Evolutionary conservation across 305 asterid genomes (phyloP).

Genomic region (Plantago coronopus): DNA sequence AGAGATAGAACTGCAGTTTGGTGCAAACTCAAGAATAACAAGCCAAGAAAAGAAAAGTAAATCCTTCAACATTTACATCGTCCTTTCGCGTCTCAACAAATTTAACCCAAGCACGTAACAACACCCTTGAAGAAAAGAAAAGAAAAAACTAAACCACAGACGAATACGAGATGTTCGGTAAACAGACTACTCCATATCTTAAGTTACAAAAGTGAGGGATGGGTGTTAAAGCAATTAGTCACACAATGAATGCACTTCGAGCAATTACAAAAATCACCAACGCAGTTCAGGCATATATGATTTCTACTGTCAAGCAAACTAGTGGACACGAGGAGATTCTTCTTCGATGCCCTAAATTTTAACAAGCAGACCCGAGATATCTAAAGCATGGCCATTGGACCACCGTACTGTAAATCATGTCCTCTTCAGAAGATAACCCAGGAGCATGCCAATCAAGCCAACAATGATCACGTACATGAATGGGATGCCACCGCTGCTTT

Average conservation of each 20-base stretch:
- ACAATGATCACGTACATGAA: conserved; percentile 49
- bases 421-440: conserved; percentile 63
- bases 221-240: conserved; percentile 40
- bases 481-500: conserved; percentile 50
- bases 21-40: too few relatives aligned
- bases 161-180: too few relatives aligned
- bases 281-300: conserved; percentile 36
- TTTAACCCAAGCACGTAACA: too few relatives aligned
- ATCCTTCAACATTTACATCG: too few relatives aligned
- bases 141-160: too few relatives aligned
- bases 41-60: too few relatives aligned
- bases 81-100: too few relatives aligned
- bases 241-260: conserved; percentile 43
- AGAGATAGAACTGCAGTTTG: too few relatives aligned
- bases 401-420: conserved; percentile 24
- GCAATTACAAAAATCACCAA: conserved; percentile 41
- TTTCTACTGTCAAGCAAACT: conserved; percentile 44
- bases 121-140: too few relatives aligned
- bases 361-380: conserved; percentile 32
- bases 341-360: conserved; percentile 38
- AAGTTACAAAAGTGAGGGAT: conserved; percentile 22
- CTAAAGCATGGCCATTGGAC: conserved; percentile 11
- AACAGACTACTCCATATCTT: conserved; percentile 10
- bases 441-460: conserved; percentile 52
- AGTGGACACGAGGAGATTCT: conserved; percentile 41